Base-by-base conservation (phyloP, 1,139 yeast species). In the Geotrichum reessii region DNA sequence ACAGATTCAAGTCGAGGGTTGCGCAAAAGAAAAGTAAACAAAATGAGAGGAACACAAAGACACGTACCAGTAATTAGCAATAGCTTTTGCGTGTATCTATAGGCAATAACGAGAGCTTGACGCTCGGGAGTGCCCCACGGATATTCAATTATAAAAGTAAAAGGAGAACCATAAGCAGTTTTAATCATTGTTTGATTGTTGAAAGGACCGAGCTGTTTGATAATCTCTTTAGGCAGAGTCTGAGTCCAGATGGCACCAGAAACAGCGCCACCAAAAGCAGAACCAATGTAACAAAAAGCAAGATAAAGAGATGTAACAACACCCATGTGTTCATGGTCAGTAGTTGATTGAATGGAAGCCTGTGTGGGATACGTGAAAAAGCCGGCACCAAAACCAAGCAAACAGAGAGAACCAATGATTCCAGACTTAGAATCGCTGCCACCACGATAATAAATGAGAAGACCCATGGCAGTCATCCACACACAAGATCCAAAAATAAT, bases 301-400 rank as follows among this genome's bases (percentile, higher is more conserved):
- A 72, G 63, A 58, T 78, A 72, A 28, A 80, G 64, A 1, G 81
- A 73, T 57, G 80, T 78, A 33, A 76, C 73, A 47, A 77, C 69
- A 7, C 80, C 79, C 70, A 78, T 68, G 66, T 78, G 79, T 61
- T 76, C 79, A 66, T 80, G 83, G 51, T 80, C 78, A 28, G 86
- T 81, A 59, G 80, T 79, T 1, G 88, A 73, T 66, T 84, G 85
- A 62, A 85, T 79, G 17, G 88, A 81, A 4, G 83, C 86, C 65
- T 82, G 87, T 19, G 84, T 78, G 33, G 88, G 81, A 68, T 84
- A 85, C 22, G 88, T 82, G 74, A 84, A 84, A 70, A 86, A 78
- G 8, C 88, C 87, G 53, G 88, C 86, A 65, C 90, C 89, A 57
- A 86, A 75, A 71, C 92, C 93, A 74, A 85, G 76, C 42, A 85